These are phyloP conservation scores for Sechiopsis laciniata DNA, from an alignment of 306 rosid genomes.

Conservation along the genomic window DNA sequence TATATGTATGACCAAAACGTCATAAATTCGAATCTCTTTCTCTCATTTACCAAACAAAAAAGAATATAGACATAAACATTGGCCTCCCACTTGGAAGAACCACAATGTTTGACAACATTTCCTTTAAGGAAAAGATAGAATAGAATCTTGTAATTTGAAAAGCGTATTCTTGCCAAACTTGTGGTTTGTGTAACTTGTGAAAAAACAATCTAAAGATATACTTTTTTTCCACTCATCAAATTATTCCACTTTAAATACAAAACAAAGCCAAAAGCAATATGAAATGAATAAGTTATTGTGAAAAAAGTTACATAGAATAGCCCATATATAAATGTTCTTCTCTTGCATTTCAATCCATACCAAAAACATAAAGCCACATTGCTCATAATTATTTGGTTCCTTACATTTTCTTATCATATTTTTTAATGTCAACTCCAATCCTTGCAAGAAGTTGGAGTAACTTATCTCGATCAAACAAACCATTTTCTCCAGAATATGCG, in stretches of 20 bases:
- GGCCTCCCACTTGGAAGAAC: not conserved
- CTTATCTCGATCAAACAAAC: not conserved
- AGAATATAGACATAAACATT: not conserved
- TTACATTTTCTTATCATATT: not conserved
- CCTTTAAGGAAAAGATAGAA: not conserved
- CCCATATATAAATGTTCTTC: not conserved
- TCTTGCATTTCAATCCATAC: not conserved
- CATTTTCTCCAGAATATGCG: rapidly evolving
- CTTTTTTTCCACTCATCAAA: not conserved
- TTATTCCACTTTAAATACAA: not conserved
- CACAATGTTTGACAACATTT: not conserved
- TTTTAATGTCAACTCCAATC: not conserved
- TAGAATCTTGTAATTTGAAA: not conserved
- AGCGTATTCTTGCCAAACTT: not conserved
- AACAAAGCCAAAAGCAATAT: not conserved
- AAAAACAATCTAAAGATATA: conserved; percentile 1
- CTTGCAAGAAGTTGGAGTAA: not conserved
- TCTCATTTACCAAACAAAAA: no score
- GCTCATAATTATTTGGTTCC: not conserved
- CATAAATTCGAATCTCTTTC: no score
- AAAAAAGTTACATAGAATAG: not conserved
- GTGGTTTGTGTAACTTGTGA: not conserved
- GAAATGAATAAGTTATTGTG: not conserved
- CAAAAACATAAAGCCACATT: not conserved
- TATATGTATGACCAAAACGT: no score